These are phyloP conservation scores for Teunomyces gatunensis DNA, from an alignment of 805 yeast species.

Conservation along the genomic window DNA sequence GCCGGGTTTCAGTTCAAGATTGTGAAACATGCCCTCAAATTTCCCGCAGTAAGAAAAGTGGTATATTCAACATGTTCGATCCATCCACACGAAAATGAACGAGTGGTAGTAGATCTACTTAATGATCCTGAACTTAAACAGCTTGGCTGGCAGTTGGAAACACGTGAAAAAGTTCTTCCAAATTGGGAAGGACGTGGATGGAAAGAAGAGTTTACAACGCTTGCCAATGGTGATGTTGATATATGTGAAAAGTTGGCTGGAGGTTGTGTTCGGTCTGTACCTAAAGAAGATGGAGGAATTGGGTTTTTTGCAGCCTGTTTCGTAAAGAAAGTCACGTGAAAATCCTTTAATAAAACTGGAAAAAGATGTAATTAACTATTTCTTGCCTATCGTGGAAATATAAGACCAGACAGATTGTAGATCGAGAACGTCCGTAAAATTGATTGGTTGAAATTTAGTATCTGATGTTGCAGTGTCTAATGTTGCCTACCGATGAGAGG, in stretches of 20 bases:
- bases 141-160: slow-evolving; percentile 73
- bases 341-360: too few species aligned
- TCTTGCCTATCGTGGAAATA: too few species aligned
- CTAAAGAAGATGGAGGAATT: slow-evolving; percentile 94
- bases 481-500: too few species aligned
- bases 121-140: slow-evolving; percentile 60
- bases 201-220: slow-evolving; percentile 57
- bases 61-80: slow-evolving; percentile 96
- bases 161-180: slow-evolving; percentile 67
- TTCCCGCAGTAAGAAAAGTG: slow-evolving; percentile 72
- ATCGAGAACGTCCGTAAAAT: too few species aligned
- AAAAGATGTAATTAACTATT: too few species aligned
- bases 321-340: slow-evolving; percentile 33
- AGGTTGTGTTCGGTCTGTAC: slow-evolving; percentile 82
- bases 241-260: slow-evolving; percentile 53
- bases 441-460: too few species aligned
- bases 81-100: slow-evolving; percentile 90
- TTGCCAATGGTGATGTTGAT: slow-evolving; percentile 44
- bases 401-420: too few species aligned
- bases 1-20: slow-evolving; percentile 86
- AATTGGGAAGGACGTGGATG: slow-evolving; percentile 86
- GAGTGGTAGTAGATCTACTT: slow-evolving; percentile 79
- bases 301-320: slow-evolving; percentile 97
- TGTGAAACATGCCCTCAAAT: slow-evolving; percentile 81
- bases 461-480: too few species aligned